Percentiles rank a stretch among this genome's conserved stretches.
phyloP scores from a whole-genome alignment of 2,329 filamentous ascomycete species.

The Dactylellina cionopaga region DNA sequence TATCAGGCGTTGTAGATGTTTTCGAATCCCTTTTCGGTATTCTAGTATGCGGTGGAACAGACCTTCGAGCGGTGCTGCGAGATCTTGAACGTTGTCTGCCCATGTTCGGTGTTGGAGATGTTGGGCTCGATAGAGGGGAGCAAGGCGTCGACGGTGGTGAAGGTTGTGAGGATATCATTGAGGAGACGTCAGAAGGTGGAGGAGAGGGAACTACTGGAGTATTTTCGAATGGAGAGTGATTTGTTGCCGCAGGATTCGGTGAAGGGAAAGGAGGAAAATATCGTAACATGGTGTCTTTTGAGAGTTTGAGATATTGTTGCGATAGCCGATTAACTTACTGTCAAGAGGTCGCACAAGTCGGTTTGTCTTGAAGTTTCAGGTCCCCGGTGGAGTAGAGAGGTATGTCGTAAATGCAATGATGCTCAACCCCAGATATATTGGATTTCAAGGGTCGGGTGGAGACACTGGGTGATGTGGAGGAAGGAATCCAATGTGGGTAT shows the following conservation, averaged over 20 bases:
- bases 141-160: constrained; percentile 26
- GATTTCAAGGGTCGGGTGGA: constrained; percentile 4
- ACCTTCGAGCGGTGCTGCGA: constrained; percentile 33
- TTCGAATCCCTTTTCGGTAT: constrained; percentile 42
- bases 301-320: neutral
- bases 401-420: neutral
- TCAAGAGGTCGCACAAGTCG: too few species aligned
- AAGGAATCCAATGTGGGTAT: neutral
- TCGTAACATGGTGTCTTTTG: constrained; percentile 23
- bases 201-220: constrained; percentile 26
- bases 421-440: constrained; percentile 4
- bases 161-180: constrained; percentile 9
- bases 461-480: constrained; percentile 2
- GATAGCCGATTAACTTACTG: too few species aligned
- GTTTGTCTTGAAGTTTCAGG: too few species aligned
- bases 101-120: constrained; percentile 12
- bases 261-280: constrained; percentile 50
- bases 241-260: constrained; percentile 35
- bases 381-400: too few species aligned
- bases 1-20: constrained; percentile 8
- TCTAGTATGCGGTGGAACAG: constrained; percentile 42
- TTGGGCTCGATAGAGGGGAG: constrained; percentile 19
- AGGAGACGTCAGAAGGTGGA: constrained; percentile 37
- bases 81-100: constrained; percentile 35
- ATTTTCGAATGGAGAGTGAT: constrained; percentile 30